A percentile compares a stretch with the other conserved stretches of the same genome.
These are phyloP conservation scores for Uronychia binucleata DNA, from an alignment of 73 alveolate genomes.

Conservation along the genomic window DNA sequence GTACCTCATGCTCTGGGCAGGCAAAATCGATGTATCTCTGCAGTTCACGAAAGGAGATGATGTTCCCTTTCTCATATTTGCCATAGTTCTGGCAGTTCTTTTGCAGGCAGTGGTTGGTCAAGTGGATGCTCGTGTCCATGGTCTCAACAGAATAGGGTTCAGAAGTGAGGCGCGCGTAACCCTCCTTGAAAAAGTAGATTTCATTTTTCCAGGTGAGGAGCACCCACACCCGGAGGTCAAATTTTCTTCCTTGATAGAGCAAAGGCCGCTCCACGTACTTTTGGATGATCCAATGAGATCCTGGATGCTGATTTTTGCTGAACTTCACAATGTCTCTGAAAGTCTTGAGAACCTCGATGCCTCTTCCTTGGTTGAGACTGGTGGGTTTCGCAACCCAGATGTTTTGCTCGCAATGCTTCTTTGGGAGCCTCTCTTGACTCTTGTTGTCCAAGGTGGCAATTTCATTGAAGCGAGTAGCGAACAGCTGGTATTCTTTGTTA, in stretches of 20 bases:
- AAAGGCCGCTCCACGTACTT: slow-evolving; percentile 89
- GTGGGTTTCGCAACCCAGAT: background rate
- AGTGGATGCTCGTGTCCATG: slow-evolving; percentile 72
- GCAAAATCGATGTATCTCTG: slow-evolving; percentile 61
- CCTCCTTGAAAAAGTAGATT: slow-evolving; percentile 71
- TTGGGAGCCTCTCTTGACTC: slow-evolving; percentile 3
- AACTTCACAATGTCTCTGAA: background rate
- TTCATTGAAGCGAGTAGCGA: slow-evolving; percentile 59
- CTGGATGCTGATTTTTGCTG: background rate
- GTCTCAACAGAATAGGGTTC: slow-evolving; percentile 51
- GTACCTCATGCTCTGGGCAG: too few relatives aligned
- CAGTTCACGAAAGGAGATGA: slow-evolving; percentile 70
- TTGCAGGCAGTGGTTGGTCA: slow-evolving; percentile 86
- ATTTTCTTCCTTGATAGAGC: slow-evolving; percentile 77
- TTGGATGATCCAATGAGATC: slow-evolving; percentile 70
- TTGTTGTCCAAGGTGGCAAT: slow-evolving; percentile 47
- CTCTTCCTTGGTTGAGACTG: background rate
- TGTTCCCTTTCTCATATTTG: slow-evolving; percentile 86
- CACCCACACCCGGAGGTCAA: slow-evolving; percentile 90
- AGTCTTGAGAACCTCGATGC: background rate
- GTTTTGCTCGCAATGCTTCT: background rate
- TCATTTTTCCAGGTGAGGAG: slow-evolving; percentile 65
- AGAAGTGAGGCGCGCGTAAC: slow-evolving; percentile 82
- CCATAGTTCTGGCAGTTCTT: slow-evolving; percentile 77
- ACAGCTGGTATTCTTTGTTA: slow-evolving; percentile 33